Conservation (phyloP, 805 yeast genomes). For the Candida anglica region DNA sequence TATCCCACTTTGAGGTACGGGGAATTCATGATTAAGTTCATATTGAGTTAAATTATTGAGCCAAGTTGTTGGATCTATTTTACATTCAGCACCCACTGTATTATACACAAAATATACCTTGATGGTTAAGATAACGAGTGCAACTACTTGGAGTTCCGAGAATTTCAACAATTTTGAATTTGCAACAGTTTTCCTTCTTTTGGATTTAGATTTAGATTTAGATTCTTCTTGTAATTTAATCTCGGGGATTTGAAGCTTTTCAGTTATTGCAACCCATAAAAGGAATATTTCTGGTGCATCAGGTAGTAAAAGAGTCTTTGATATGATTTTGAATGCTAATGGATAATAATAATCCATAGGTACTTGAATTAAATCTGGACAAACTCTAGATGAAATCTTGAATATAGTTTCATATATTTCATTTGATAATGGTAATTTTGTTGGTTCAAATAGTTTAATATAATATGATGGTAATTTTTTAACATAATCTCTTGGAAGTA, state of each 20-base stretch:
- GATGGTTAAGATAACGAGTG: slow-evolving; percentile 26
- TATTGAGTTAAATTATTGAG: slow-evolving; percentile 10
- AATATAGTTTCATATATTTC: slow-evolving; percentile 25
- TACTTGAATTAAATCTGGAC: slow-evolving; percentile 6
- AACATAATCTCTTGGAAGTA: slow-evolving; percentile 35
- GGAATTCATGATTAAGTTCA: slow-evolving; percentile 15
- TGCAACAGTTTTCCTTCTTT: slow-evolving; percentile 1
- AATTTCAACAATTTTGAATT: slow-evolving; percentile 10
- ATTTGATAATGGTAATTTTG: slow-evolving; percentile 33
- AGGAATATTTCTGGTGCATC: slow-evolving; percentile 46
- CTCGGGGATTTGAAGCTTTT: slow-evolving; percentile 6
- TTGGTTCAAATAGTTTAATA: slow-evolving; percentile 35
- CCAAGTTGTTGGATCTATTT: slow-evolving; percentile 20
- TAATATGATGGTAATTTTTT: slow-evolving; percentile 36
- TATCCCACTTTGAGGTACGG: slow-evolving; percentile 7
- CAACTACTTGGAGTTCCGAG: slow-evolving; percentile 37
- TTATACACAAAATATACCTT: slow-evolving; percentile 25
- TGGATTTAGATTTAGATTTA: neutral
- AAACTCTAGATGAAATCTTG: slow-evolving; percentile 7
- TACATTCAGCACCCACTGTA: neutral
- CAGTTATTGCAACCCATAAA: slow-evolving; percentile 21
- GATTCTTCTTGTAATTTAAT: no score
- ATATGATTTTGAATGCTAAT: slow-evolving; percentile 35
- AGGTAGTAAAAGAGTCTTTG: slow-evolving; percentile 43
- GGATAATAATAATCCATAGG: slow-evolving; percentile 28